Conservation (phyloP, 225 moss, liverwort and hornwort species). For the Climacium dendroides region DNA sequence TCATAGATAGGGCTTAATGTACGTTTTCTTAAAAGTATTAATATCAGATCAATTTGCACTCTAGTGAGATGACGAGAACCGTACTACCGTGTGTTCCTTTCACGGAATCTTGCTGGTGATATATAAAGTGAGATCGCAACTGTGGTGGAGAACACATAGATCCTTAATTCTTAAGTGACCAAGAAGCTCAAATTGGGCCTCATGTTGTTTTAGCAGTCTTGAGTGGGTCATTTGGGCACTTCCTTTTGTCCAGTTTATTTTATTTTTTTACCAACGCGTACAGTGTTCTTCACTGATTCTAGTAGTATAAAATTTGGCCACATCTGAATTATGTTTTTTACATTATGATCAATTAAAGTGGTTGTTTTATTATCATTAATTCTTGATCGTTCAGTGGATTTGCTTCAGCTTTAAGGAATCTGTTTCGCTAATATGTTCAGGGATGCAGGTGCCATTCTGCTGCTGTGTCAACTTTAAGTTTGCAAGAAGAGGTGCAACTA, state of each 20-base stretch:
- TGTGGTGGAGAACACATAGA: not conserved
- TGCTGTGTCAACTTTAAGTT: conserved; percentile 54
- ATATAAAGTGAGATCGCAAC: not conserved
- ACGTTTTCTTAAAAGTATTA: not conserved
- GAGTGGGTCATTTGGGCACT: not conserved
- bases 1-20: not conserved
- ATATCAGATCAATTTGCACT: not conserved
- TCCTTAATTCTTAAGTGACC: not conserved
- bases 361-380: not conserved
- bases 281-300: not conserved
- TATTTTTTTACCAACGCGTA: not conserved
- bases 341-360: not conserved
- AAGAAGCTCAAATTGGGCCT: not conserved
- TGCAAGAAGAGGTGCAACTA: conserved; percentile 37
- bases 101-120: not conserved
- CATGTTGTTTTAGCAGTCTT: not conserved
- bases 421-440: not conserved
- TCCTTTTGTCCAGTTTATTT: not conserved
- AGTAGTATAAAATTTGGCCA: not conserved
- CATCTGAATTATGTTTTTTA: not conserved
- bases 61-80: not conserved
- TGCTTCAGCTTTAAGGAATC: not conserved
- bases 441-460: conserved; percentile 60
- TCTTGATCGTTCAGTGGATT: not conserved
- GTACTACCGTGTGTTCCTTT: not conserved